Evolutionary conservation across 2,329 filamentous ascomycete genomes (phyloP).

Genomic region (Monosporascus sp.): DNA sequence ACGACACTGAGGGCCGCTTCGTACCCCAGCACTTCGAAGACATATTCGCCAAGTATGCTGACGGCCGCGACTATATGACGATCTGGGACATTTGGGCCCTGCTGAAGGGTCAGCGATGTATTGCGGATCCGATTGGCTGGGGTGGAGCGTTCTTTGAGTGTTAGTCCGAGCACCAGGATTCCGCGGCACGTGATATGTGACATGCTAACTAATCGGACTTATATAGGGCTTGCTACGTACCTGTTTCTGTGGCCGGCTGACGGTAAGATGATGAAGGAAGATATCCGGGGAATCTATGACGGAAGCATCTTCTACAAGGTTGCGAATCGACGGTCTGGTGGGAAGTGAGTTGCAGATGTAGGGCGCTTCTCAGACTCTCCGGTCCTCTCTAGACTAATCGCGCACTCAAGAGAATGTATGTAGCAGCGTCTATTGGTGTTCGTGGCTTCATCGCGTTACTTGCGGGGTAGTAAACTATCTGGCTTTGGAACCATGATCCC

Average conservation of each 20-base stretch:
- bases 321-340: conserved; percentile 18
- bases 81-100: conserved; percentile 29
- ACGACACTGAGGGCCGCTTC: conserved; percentile 44
- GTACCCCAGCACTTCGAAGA: conserved; percentile 46
- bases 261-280: conserved; percentile 52
- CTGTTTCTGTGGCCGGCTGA: conserved; percentile 52
- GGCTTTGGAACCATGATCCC: too few relatives aligned
- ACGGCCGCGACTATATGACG: conserved; percentile 33
- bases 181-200: too few relatives aligned
- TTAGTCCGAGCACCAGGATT: conserved; percentile 16
- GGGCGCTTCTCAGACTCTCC: too few relatives aligned
- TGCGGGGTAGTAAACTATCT: too few relatives aligned
- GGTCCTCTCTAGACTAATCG: too few relatives aligned
- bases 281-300: conserved; percentile 47
- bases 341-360: conserved; percentile 1
- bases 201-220: too few relatives aligned
- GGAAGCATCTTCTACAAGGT: conserved; percentile 45
- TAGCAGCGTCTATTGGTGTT: too few relatives aligned
- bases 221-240: conserved; percentile 30
- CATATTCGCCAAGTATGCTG: conserved; percentile 42
- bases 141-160: conserved; percentile 20
- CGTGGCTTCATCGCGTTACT: too few relatives aligned
- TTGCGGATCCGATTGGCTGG: conserved; percentile 37
- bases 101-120: conserved; percentile 34
- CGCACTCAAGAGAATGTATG: too few relatives aligned